Conservation (phyloP, 1,139 yeast species). For the Williopsis jadinii region DNA sequence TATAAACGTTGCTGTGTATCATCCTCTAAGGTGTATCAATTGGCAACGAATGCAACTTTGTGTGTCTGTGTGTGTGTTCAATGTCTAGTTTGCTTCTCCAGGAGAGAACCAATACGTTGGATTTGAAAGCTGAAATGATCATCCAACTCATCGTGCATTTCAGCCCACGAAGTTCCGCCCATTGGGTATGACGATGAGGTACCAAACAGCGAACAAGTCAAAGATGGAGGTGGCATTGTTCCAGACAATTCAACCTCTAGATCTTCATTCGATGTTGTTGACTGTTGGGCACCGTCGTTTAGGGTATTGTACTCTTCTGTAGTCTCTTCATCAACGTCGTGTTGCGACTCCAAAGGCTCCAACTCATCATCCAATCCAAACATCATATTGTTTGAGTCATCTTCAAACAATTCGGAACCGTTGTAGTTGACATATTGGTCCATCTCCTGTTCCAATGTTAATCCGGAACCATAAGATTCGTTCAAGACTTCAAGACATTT, state of each 20-base stretch:
- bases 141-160: constrained; percentile 6
- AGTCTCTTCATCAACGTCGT: not conserved
- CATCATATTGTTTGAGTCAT: constrained; percentile 1
- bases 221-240: constrained; percentile 7
- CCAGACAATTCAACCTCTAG: not conserved
- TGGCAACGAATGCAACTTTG: too few species aligned
- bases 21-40: too few species aligned
- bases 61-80: too few species aligned
- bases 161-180: constrained; percentile 12
- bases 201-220: constrained; percentile 7
- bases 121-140: constrained; percentile 5
- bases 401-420: not conserved
- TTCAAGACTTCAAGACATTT: constrained; percentile 7
- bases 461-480: constrained; percentile 7
- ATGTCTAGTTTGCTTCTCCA: too few species aligned
- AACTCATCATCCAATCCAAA: constrained; percentile 2
- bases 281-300: not conserved
- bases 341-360: too few species aligned
- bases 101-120: not conserved
- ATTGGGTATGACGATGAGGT: constrained; percentile 2
- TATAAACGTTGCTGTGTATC: too few species aligned
- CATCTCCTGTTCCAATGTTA: constrained; percentile 12
- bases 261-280: too few species aligned
- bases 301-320: not conserved
- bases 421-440: not conserved